phyloP scores from a whole-genome alignment of 371 early-diverging fungal genomes.

The Batrachochytrium dendrobatidis region DNA sequence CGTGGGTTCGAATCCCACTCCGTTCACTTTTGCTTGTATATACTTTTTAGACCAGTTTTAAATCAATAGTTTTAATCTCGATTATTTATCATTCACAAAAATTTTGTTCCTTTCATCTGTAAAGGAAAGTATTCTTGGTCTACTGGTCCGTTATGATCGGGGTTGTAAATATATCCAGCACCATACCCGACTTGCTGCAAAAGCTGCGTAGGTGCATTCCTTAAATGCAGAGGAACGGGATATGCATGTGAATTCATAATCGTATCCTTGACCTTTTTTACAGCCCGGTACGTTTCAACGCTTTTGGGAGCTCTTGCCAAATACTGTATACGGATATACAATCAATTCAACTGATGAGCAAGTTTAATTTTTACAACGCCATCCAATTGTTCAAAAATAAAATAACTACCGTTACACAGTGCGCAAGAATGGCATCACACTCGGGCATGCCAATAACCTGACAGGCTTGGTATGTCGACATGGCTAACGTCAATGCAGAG shows the following conservation, averaged over 20 bases:
- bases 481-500: slow-evolving; percentile 63
- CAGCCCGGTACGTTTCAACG: slow-evolving; percentile 68
- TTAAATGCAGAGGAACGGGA: slow-evolving; percentile 79
- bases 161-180: slow-evolving; percentile 76
- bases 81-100: no score
- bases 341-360: background rate
- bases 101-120: no score
- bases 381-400: background rate
- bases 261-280: slow-evolving; percentile 49
- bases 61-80: no score
- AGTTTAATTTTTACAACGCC: background rate
- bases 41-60: no score
- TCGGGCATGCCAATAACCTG: slow-evolving; percentile 88
- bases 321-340: slow-evolving; percentile 29
- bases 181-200: slow-evolving; percentile 63
- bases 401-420: slow-evolving; percentile 46
- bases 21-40: no score
- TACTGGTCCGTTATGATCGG: slow-evolving; percentile 63
- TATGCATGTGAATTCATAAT: slow-evolving; percentile 53
- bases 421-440: slow-evolving; percentile 76
- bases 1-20: no score
- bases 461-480: slow-evolving; percentile 71
- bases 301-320: slow-evolving; percentile 75
- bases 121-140: slow-evolving; percentile 76
- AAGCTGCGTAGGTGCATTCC: slow-evolving; percentile 70